Percentiles rank a stretch among this genome's conserved stretches.
Evolutionary conservation across 164 flowering plant species (phyloP).

Genomic region (Hamamelis virginiana): DNA sequence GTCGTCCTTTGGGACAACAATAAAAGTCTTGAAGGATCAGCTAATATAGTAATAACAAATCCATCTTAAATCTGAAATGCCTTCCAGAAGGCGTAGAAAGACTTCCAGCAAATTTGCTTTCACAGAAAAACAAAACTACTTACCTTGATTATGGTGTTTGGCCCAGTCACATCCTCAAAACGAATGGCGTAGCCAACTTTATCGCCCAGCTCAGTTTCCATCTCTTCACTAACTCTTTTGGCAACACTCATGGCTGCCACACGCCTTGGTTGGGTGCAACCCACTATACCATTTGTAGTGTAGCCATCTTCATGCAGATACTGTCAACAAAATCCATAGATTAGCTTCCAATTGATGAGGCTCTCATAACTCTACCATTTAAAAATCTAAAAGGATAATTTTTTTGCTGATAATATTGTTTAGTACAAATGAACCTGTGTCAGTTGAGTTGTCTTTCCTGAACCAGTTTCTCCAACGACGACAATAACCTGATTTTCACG

Average conservation of each 20-base stretch:
- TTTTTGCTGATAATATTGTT: neutral
- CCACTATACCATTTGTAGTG: slow-evolving; percentile 69
- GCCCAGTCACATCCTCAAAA: slow-evolving; percentile 95
- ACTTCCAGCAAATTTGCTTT: neutral
- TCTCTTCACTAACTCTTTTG: slow-evolving; percentile 98
- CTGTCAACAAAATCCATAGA: slow-evolving; percentile 39
- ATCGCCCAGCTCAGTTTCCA: slow-evolving; percentile 92
- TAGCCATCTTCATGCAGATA: slow-evolving; percentile 93
- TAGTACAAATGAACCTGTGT: slow-evolving; percentile 62
- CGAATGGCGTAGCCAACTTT: slow-evolving; percentile 96
- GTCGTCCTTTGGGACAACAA: too few species aligned
- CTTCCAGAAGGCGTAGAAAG: neutral
- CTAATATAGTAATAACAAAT: neutral
- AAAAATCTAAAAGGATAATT: neutral
- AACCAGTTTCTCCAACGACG: slow-evolving; percentile 98
- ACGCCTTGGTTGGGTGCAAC: slow-evolving; percentile 99
- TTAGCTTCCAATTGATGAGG: slow-evolving; percentile 5
- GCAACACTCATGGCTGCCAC: slow-evolving; percentile 99
- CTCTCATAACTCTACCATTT: neutral
- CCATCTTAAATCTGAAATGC: neutral
- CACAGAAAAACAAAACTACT: neutral
- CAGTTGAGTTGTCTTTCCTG: slow-evolving; percentile 96
- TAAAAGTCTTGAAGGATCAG: too few species aligned
- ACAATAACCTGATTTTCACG: slow-evolving; percentile 94
- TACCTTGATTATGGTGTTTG: slow-evolving; percentile 87